A percentile compares a stretch with the other conserved stretches of the same genome.
These are phyloP conservation scores for Cutaneotrichosporon spelunceum DNA, from an alignment of 1,284 basidiomycete species.

Conservation along the genomic window DNA sequence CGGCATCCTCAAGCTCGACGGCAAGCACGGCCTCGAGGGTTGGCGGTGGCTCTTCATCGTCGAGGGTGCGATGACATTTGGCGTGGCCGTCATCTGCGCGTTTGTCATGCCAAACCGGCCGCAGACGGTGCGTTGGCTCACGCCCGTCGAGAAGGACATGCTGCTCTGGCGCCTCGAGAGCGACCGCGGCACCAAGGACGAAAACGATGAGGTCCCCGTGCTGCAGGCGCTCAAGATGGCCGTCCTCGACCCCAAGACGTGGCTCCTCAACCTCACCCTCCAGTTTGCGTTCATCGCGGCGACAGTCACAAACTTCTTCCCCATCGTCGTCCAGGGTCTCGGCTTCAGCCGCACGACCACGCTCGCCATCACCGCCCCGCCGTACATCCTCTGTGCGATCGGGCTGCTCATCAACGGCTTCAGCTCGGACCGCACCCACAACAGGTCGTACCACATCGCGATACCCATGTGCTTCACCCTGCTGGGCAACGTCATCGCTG, in stretches of 20 bases:
- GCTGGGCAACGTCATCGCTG: conserved; percentile 33
- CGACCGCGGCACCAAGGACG: conserved; percentile 39
- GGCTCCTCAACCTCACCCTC: conserved; percentile 15
- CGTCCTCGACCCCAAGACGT: conserved; percentile 29
- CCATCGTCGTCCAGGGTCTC: conserved; percentile 36
- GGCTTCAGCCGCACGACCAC: conserved; percentile 45
- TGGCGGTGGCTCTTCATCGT: conserved; percentile 39
- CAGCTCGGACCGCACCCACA: conserved; percentile 41
- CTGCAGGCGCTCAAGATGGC: conserved; percentile 34
- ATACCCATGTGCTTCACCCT: conserved; percentile 27
- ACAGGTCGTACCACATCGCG: conserved; percentile 28
- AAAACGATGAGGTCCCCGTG: conserved; percentile 31
- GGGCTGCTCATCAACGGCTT: conserved; percentile 38
- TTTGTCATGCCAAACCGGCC: conserved; percentile 41
- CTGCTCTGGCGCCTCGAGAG: conserved; percentile 39
- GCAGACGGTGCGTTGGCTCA: conserved; percentile 35
- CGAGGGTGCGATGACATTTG: conserved; percentile 28
- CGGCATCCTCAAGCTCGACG: conserved; percentile 36
- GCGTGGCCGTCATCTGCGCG: conserved; percentile 33
- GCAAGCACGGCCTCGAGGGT: conserved; percentile 35
- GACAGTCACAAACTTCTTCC: conserved; percentile 40
- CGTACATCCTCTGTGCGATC: conserved; percentile 37
- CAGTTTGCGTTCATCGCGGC: conserved; percentile 11
- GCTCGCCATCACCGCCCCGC: conserved; percentile 49
- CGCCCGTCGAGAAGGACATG: conserved; percentile 33